These are phyloP conservation scores for Eudorina sp. DNA, from an alignment of 139 green algal species.

Conservation along the genomic window DNA sequence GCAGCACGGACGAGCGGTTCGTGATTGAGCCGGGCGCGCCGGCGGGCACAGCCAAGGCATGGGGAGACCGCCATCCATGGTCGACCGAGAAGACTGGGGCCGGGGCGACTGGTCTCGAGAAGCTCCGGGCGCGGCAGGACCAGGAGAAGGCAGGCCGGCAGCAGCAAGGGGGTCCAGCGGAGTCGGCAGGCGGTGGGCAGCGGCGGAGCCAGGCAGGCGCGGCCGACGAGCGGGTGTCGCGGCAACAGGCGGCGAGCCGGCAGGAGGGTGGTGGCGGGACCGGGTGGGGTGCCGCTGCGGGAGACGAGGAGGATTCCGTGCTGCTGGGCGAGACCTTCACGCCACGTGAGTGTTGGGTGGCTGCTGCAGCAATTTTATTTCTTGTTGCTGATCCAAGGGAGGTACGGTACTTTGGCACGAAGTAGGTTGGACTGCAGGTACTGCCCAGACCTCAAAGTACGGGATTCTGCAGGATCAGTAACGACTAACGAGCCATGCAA, in stretches of 20 bases:
- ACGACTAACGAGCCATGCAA: no score
- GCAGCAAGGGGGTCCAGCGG: not conserved
- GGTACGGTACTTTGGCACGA: no score
- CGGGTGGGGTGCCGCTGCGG: not conserved
- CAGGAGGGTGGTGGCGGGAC: not conserved
- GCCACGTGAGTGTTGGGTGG: not conserved
- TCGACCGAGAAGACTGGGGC: not conserved
- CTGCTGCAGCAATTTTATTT: no score
- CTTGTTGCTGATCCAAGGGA: no score
- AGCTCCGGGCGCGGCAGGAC: conserved; percentile 28
- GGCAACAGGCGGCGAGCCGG: not conserved
- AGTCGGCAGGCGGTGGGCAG: not conserved
- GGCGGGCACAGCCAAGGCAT: not conserved
- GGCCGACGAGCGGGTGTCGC: not conserved
- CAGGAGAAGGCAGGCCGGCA: not conserved
- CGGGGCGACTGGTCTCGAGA: not conserved
- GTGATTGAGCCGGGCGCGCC: conserved; percentile 25
- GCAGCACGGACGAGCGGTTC: not conserved
- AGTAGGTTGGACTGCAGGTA: no score
- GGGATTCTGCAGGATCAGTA: no score
- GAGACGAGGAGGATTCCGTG: conserved; percentile 17
- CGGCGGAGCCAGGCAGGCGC: not conserved
- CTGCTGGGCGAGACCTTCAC: conserved; percentile 37
- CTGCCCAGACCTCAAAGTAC: no score
- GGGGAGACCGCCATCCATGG: conserved; percentile 42